Evolutionary conservation across 495 filamentous ascomycete species (phyloP).

Genomic region (Penicillium cinerascens): DNA sequence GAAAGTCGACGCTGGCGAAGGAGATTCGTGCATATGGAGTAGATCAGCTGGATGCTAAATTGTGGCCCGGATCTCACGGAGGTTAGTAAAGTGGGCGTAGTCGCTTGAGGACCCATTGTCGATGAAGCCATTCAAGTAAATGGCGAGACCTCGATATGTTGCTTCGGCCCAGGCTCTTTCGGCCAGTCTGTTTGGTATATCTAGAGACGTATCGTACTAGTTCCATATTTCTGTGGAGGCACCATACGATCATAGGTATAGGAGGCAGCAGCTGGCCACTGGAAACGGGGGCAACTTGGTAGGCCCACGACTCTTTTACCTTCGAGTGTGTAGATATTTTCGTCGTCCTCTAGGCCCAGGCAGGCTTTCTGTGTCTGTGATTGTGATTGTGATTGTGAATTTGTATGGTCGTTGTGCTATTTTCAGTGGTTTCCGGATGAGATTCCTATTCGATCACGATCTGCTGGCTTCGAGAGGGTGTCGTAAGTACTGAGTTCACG

Average conservation of each 20-base stretch:
- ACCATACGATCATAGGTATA: conserved; percentile 29
- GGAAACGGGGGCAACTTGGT: conserved; percentile 33
- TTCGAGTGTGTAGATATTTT: conserved; percentile 32
- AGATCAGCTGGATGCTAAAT: not conserved
- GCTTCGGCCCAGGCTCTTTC: conserved; percentile 36
- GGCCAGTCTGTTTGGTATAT: conserved; percentile 27
- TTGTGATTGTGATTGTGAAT: no score
- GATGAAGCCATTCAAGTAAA: conserved; percentile 42
- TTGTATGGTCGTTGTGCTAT: no score
- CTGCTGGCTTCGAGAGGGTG: no score
- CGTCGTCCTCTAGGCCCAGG: no score
- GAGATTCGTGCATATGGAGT: conserved; percentile 16
- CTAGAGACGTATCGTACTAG: conserved; percentile 31
- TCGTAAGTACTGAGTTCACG: no score
- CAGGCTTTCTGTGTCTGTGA: no score
- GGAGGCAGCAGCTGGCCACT: conserved; percentile 16
- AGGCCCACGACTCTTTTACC: conserved; percentile 31
- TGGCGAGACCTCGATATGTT: conserved; percentile 31
- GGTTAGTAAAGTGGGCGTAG: conserved; percentile 9
- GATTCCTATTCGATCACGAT: no score
- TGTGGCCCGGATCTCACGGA: not conserved
- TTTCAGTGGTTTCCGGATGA: no score
- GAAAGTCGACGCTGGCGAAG: conserved; percentile 30
- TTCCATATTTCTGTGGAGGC: conserved; percentile 22
- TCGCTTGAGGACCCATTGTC: conserved; percentile 28